Percentiles rank a stretch among this genome's conserved stretches.
These are phyloP conservation scores for Neofusicoccum laricinum DNA, from an alignment of 2,329 filamentous ascomycete species.

Conservation along the genomic window DNA sequence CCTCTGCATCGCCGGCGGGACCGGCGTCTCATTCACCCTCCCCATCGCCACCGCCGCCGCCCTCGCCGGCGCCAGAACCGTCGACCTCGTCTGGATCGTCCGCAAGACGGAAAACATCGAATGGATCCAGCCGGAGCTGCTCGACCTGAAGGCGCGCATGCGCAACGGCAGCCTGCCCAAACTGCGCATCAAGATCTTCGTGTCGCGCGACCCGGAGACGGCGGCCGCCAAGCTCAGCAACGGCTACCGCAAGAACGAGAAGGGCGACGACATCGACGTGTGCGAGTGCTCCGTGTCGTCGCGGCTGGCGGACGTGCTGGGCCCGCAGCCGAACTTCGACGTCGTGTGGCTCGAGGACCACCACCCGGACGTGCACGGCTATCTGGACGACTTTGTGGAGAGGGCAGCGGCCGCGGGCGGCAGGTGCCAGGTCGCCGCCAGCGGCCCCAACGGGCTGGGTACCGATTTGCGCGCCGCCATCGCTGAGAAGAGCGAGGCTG, in stretches of 20 bases:
- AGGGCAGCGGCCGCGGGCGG: conserved; percentile 23
- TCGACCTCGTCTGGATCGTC: conserved; percentile 35
- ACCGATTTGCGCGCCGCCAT: conserved; percentile 32
- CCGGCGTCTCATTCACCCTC: conserved; percentile 37
- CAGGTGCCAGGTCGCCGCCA: conserved; percentile 30
- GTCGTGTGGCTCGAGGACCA: conserved; percentile 25
- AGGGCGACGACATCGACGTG: not conserved
- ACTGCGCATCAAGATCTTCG: conserved; percentile 11
- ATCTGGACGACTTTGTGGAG: conserved; percentile 27
- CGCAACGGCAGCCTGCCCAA: not conserved
- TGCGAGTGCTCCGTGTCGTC: not conserved
- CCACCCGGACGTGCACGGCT: conserved; percentile 21
- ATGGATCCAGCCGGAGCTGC: conserved; percentile 36
- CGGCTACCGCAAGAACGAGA: not conserved
- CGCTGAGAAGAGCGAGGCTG: conserved; percentile 30
- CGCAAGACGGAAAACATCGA: conserved; percentile 31
- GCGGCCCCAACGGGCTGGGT: conserved; percentile 31
- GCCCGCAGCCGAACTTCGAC: conserved; percentile 19
- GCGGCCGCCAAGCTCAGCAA: not conserved
- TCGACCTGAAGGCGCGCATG: conserved; percentile 21
- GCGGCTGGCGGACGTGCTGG: conserved; percentile 3
- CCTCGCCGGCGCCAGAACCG: conserved; percentile 23
- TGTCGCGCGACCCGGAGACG: conserved; percentile 1
- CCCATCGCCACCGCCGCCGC: conserved; percentile 32
- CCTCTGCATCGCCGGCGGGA: conserved; percentile 36